These are phyloP conservation scores for Trichoderma simmonsii DNA, from an alignment of 2,329 filamentous ascomycete genomes.

Conservation along the genomic window DNA sequence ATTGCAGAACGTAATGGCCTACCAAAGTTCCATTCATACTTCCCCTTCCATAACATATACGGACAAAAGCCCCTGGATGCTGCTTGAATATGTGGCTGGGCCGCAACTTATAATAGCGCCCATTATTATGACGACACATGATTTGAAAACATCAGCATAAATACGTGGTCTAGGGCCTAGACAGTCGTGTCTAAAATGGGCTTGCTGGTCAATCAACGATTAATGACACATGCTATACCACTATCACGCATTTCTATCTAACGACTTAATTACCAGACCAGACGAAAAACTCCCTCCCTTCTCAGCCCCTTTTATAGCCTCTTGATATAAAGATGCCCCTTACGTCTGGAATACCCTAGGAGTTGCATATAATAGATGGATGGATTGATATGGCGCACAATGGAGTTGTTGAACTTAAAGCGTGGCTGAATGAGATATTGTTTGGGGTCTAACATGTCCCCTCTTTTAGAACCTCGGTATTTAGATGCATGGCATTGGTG, in stretches of 20 bases:
- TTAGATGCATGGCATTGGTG: not conserved
- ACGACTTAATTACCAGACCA: not conserved
- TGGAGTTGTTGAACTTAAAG: not conserved
- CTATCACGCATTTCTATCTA: not conserved
- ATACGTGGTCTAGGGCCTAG: not conserved
- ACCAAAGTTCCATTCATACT: conserved; percentile 38
- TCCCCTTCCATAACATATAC: conserved; percentile 39
- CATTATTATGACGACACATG: not conserved
- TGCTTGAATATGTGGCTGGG: not conserved
- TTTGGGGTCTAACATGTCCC: not conserved
- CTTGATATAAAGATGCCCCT: not conserved
- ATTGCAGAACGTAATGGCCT: conserved; percentile 36
- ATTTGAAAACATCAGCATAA: not conserved
- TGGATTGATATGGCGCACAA: not conserved
- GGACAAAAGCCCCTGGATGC: conserved; percentile 36
- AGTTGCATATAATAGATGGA: not conserved
- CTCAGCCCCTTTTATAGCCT: not conserved
- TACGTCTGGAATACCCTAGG: not conserved
- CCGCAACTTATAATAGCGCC: not conserved
- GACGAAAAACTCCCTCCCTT: not conserved
- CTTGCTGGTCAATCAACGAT: not conserved
- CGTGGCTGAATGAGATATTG: not conserved
- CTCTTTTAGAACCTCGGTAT: not conserved
- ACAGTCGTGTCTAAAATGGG: not conserved
- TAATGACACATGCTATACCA: not conserved